Conservation (phyloP, 371 early-diverging fungal genomes). For the Mortierella sp. region DNA sequence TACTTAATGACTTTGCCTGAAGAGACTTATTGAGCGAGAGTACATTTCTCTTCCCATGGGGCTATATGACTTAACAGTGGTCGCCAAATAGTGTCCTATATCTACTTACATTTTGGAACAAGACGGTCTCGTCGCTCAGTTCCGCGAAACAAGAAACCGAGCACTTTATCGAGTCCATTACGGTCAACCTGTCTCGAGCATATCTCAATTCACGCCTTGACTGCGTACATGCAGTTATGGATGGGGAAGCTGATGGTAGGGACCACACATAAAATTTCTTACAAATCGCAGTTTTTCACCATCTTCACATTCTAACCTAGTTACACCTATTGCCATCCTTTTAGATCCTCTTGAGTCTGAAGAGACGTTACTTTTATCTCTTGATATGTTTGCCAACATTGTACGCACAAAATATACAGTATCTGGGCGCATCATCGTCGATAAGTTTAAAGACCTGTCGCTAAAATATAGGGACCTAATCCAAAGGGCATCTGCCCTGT, state of each 20-base stretch:
- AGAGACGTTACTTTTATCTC: constrained; percentile 74
- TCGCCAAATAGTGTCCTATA: constrained; percentile 83
- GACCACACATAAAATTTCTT: too few relatives aligned
- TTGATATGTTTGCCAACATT: constrained; percentile 81
- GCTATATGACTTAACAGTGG: constrained; percentile 62
- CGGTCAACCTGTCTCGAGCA: constrained; percentile 59
- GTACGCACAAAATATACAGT: constrained; percentile 81
- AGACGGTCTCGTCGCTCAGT: constrained; percentile 74
- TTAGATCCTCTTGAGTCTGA: constrained; percentile 82
- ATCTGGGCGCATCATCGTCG: constrained; percentile 67
- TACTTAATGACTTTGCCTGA: background rate
- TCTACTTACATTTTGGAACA: constrained; percentile 89
- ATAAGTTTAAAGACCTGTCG: constrained; percentile 75
- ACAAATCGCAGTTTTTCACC: background rate
- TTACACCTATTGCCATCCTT: background rate
- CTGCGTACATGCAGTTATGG: constrained; percentile 68
- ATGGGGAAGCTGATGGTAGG: constrained; percentile 75
- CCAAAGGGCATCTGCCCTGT: constrained; percentile 50
- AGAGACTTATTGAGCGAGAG: background rate
- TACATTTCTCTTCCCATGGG: background rate
- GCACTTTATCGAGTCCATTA: constrained; percentile 43
- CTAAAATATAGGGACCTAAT: constrained; percentile 70
- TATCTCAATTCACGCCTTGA: constrained; percentile 71
- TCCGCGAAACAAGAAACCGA: constrained; percentile 64
- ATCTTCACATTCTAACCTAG: background rate